A percentile compares a stretch with the other conserved stretches of the same genome.
Evolutionary conservation across 176 grass and related monocot species (phyloP).

Genomic region (Eragrostis curvula): DNA sequence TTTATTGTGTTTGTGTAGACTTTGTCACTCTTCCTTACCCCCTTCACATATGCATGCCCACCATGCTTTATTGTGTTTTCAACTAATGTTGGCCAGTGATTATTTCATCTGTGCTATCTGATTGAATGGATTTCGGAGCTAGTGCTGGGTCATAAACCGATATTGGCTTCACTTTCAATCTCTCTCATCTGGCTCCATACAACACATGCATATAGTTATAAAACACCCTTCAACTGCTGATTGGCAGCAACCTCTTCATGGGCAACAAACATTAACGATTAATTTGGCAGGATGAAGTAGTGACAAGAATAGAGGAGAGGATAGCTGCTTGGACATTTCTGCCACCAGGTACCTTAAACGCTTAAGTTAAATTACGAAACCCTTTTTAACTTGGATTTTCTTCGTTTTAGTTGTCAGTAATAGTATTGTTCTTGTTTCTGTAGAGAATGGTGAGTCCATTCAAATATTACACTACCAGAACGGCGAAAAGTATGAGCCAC

Average conservation of each 20-base stretch:
- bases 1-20: neutral
- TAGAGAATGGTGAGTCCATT: constrained; percentile 83
- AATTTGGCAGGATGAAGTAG: constrained; percentile 75
- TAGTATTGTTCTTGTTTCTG: constrained; percentile 28
- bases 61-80: neutral
- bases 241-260: neutral
- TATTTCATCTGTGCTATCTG: neutral
- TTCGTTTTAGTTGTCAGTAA: constrained; percentile 24
- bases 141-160: constrained; percentile 6
- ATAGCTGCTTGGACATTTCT: constrained; percentile 90
- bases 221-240: neutral
- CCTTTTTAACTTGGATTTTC: neutral
- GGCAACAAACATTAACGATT: constrained; percentile 24
- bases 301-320: constrained; percentile 73
- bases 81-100: neutral
- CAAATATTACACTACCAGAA: constrained; percentile 88
- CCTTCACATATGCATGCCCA: neutral
- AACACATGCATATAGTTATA: constrained; percentile 4
- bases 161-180: neutral
- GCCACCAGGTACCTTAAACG: constrained; percentile 58
- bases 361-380: neutral
- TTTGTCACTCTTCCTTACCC: neutral
- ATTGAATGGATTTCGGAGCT: constrained; percentile 12
- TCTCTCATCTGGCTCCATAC: constrained; percentile 20
- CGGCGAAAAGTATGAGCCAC: constrained; percentile 89